Percentiles rank a stretch among this genome's conserved stretches.
Conservation (phyloP, 768 basidiomycete species). For the Udeniomyces megalosporus region DNA sequence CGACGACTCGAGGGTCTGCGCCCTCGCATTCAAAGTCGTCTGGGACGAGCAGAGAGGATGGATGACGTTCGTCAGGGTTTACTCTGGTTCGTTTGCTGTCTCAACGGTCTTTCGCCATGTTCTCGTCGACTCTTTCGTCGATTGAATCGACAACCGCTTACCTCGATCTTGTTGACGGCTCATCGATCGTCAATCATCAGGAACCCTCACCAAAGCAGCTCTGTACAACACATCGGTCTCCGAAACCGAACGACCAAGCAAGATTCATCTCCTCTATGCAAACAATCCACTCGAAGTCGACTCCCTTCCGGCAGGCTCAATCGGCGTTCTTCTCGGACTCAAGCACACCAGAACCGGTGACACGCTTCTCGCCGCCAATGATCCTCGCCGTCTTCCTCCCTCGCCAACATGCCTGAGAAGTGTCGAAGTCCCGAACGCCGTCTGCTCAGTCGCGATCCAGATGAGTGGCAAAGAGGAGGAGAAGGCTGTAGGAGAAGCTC, state of each 20-base stretch:
- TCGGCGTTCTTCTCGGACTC: conserved; percentile 69
- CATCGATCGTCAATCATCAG: conserved; percentile 32
- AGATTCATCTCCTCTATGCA: conserved; percentile 63
- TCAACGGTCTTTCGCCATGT: not conserved
- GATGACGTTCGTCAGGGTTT: conserved; percentile 85
- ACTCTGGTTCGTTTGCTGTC: conserved; percentile 46
- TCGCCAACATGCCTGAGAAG: conserved; percentile 30
- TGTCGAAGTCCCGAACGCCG: conserved; percentile 48
- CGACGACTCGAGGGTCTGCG: conserved; percentile 1
- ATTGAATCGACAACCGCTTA: not conserved
- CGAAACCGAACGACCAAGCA: conserved; percentile 55
- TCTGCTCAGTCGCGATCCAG: conserved; percentile 68
- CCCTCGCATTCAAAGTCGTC: conserved; percentile 70
- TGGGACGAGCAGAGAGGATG: conserved; percentile 73
- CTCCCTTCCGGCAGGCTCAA: conserved; percentile 58
- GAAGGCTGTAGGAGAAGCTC: conserved; percentile 57
- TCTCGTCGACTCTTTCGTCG: not conserved
- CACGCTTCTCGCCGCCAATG: conserved; percentile 48
- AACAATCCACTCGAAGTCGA: conserved; percentile 61
- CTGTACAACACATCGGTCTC: conserved; percentile 52
- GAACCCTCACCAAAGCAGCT: conserved; percentile 46
- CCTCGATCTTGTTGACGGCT: not conserved
- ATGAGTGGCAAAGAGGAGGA: conserved; percentile 66
- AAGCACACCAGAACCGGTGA: conserved; percentile 76
- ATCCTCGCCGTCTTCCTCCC: conserved; percentile 4